Percentiles rank a stretch among this genome's conserved stretches.
phyloP scores from a whole-genome alignment of 2,329 filamentous ascomycete species.

The Alternaria infectoria region DNA sequence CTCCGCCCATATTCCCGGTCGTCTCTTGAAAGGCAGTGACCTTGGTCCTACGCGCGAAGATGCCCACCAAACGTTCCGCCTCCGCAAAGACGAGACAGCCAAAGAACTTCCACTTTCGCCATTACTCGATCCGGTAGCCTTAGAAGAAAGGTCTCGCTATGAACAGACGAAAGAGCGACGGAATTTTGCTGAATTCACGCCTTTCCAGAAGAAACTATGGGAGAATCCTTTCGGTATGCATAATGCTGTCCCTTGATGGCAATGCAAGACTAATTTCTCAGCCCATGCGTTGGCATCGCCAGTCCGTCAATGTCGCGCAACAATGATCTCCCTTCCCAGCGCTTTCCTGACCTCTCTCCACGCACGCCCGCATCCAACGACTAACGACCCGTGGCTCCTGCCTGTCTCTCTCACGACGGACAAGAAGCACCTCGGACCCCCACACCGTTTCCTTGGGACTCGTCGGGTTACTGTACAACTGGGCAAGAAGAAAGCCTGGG shows the following conservation, averaged over 20 bases:
- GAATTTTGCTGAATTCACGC: slow-evolving; percentile 50
- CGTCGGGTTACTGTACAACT: slow-evolving; percentile 22
- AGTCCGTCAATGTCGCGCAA: slow-evolving; percentile 62
- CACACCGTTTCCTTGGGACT: slow-evolving; percentile 30
- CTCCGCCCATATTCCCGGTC: slow-evolving; percentile 14
- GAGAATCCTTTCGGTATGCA: slow-evolving; percentile 68
- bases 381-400: slow-evolving; percentile 61
- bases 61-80: slow-evolving; percentile 40
- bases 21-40: slow-evolving; percentile 23
- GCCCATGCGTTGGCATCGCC: slow-evolving; percentile 68
- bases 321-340: slow-evolving; percentile 58
- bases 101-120: slow-evolving; percentile 55
- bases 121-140: slow-evolving; percentile 54
- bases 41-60: slow-evolving; percentile 41
- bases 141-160: slow-evolving; percentile 44
- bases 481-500: slow-evolving; percentile 31
- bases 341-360: slow-evolving; percentile 70
- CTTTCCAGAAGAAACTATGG: slow-evolving; percentile 65
- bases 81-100: slow-evolving; percentile 40
- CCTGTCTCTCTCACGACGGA: slow-evolving; percentile 51
- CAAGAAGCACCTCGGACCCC: slow-evolving; percentile 28
- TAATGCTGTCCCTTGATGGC: background rate
- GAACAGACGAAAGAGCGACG: slow-evolving; percentile 51
- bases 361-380: slow-evolving; percentile 62
- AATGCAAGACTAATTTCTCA: slow-evolving; percentile 37